Percentiles rank a stretch among this genome's conserved stretches.
These are phyloP conservation scores for Stemphylium beticola DNA, from an alignment of 2,329 filamentous ascomycete species.

Conservation along the genomic window DNA sequence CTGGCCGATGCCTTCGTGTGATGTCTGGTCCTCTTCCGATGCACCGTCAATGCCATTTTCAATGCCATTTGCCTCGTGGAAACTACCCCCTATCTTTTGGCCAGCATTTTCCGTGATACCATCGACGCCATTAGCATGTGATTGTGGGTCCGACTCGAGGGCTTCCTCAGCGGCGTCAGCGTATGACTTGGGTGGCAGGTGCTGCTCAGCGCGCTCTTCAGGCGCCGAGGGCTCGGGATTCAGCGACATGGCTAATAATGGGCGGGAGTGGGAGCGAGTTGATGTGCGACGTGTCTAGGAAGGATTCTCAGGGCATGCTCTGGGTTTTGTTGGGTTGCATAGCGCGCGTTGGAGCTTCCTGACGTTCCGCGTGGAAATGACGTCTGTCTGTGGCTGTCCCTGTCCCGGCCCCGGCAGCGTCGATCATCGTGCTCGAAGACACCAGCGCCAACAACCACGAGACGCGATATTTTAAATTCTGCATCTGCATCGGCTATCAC, in stretches of 20 bases:
- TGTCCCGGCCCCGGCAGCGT: conserved; percentile 2
- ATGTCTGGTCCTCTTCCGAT: conserved; percentile 17
- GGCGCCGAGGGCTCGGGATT: conserved; percentile 51
- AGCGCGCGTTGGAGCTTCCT: conserved; percentile 28
- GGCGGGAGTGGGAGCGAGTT: conserved; percentile 2
- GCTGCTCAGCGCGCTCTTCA: conserved; percentile 46
- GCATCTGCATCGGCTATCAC: too few species aligned
- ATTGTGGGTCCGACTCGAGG: conserved; percentile 31
- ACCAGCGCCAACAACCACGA: too few species aligned
- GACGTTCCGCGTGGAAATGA: conserved; percentile 28
- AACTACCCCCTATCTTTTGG: conserved; percentile 12
- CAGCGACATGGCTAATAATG: conserved; percentile 46
- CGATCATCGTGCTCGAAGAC: not conserved
- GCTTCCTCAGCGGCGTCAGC: conserved; percentile 50
- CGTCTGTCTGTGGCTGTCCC: conserved; percentile 6
- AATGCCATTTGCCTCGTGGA: conserved; percentile 15
- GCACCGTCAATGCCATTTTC: conserved; percentile 17
- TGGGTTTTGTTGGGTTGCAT: conserved; percentile 30
- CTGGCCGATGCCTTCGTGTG: conserved; percentile 41
- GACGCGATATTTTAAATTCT: too few species aligned
- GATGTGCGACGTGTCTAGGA: conserved; percentile 5
- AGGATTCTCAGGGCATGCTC: conserved; percentile 9
- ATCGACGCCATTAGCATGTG: conserved; percentile 30
- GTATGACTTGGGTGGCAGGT: conserved; percentile 53
- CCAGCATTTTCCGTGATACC: conserved; percentile 17